These are phyloP conservation scores for Plasmopara muralis DNA, from an alignment of 352 stramenopile species.

Conservation along the genomic window DNA sequence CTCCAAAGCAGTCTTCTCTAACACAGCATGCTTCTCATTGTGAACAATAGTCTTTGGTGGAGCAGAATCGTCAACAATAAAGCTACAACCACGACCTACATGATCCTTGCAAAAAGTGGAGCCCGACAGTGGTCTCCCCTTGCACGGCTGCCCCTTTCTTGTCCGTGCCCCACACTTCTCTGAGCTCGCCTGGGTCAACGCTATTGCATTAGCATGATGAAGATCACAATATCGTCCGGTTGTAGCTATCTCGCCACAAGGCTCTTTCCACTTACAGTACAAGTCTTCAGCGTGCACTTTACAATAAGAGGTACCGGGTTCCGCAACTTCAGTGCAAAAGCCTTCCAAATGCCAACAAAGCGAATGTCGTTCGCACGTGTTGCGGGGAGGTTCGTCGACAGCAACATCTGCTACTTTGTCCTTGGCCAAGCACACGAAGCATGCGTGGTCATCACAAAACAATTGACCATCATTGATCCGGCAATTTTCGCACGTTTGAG, in stretches of 20 bases:
- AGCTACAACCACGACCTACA: conserved; percentile 2
- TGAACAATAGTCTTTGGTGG: conserved; percentile 5
- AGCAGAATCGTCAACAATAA: not conserved
- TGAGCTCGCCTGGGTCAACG: not conserved
- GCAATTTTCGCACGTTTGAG: conserved; percentile 31
- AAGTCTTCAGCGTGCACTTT: conserved; percentile 24
- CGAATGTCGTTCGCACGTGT: conserved; percentile 40
- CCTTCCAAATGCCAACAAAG: conserved; percentile 40
- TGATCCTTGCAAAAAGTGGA: conserved; percentile 39
- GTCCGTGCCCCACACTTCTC: conserved; percentile 30
- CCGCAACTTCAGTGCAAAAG: conserved; percentile 35
- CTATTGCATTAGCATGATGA: conserved; percentile 14
- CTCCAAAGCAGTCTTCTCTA: not conserved
- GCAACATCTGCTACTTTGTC: conserved; percentile 18
- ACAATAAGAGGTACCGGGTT: conserved; percentile 35
- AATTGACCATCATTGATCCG: conserved; percentile 22
- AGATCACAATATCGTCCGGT: conserved; percentile 27
- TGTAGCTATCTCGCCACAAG: conserved; percentile 30
- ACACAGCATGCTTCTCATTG: not conserved
- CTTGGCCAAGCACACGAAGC: conserved; percentile 44
- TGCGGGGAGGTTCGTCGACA: conserved; percentile 38
- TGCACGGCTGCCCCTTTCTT: conserved; percentile 44
- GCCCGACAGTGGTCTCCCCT: conserved; percentile 19
- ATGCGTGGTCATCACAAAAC: conserved; percentile 49
- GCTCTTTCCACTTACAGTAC: conserved; percentile 31